These are phyloP conservation scores for Tuber melanosporum DNA, from an alignment of 495 filamentous ascomycete genomes.

Conservation along the genomic window DNA sequence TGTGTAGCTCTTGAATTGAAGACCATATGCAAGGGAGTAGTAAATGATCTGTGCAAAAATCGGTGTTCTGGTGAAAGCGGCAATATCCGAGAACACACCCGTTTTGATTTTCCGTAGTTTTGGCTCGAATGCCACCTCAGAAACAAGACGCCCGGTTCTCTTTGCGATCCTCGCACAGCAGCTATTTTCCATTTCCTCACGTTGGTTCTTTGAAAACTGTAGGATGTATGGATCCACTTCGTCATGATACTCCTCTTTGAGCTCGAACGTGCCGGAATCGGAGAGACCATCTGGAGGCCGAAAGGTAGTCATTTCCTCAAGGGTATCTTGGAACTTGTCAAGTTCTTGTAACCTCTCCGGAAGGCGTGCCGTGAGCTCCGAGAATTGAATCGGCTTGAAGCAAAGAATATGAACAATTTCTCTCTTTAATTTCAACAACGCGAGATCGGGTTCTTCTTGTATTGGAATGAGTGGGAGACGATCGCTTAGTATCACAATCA, in stretches of 20 bases:
- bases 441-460: constrained; percentile 59
- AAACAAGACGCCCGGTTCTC: constrained; percentile 68
- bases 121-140: constrained; percentile 91
- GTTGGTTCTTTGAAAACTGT: constrained; percentile 93
- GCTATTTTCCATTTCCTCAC: constrained; percentile 86
- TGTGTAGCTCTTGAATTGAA: constrained; percentile 58
- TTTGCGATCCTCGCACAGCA: constrained; percentile 82
- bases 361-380: constrained; percentile 72
- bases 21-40: constrained; percentile 72
- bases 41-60: constrained; percentile 89
- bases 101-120: constrained; percentile 68
- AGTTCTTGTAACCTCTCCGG: constrained; percentile 79
- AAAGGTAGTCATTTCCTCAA: constrained; percentile 86
- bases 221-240: constrained; percentile 90
- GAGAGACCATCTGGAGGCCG: constrained; percentile 82
- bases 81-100: constrained; percentile 67
- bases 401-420: constrained; percentile 92
- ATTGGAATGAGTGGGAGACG: constrained; percentile 68
- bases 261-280: constrained; percentile 86
- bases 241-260: constrained; percentile 75
- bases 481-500: constrained; percentile 86
- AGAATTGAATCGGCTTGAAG: constrained; percentile 92
- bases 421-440: constrained; percentile 65
- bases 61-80: constrained; percentile 69
- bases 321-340: constrained; percentile 67